phyloP scores from a whole-genome alignment of 768 basidiomycete species.

The Pulveroboletus sp. region DNA sequence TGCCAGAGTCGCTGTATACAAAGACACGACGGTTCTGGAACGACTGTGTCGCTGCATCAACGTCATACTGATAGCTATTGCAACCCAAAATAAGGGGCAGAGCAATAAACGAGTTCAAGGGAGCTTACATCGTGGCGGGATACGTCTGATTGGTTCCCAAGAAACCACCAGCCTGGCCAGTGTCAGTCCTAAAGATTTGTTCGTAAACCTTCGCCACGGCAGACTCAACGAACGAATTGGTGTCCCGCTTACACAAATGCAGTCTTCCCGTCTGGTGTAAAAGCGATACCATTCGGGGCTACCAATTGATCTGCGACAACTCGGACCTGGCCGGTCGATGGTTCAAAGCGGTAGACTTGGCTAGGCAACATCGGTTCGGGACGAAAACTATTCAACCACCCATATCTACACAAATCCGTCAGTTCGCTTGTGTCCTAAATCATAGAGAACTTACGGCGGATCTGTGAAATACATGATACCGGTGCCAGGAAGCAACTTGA shows the following conservation, averaged over 20 bases:
- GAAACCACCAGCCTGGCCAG: constrained; percentile 35
- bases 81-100: not conserved
- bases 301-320: constrained; percentile 77
- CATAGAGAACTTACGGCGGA: constrained; percentile 42
- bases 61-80: constrained; percentile 62
- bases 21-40: constrained; percentile 63
- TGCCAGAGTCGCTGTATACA: constrained; percentile 60
- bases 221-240: not conserved
- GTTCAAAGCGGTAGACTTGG: constrained; percentile 75
- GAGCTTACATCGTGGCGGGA: constrained; percentile 64
- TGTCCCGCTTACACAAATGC: constrained; percentile 53
- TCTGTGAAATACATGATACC: constrained; percentile 78
- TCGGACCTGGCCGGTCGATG: constrained; percentile 55
- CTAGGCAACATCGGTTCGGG: constrained; percentile 61
- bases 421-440: not conserved
- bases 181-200: constrained; percentile 29
- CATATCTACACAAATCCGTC: constrained; percentile 42
- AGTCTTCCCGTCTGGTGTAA: constrained; percentile 55
- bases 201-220: constrained; percentile 1
- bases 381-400: constrained; percentile 62
- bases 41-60: constrained; percentile 48
- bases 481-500: constrained; percentile 64
- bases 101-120: not conserved
- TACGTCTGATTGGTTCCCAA: constrained; percentile 50
- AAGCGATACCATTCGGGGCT: constrained; percentile 70